phyloP scores from a whole-genome alignment of 176 grass and related monocot genomes.

The Aegilops sharonensis region DNA sequence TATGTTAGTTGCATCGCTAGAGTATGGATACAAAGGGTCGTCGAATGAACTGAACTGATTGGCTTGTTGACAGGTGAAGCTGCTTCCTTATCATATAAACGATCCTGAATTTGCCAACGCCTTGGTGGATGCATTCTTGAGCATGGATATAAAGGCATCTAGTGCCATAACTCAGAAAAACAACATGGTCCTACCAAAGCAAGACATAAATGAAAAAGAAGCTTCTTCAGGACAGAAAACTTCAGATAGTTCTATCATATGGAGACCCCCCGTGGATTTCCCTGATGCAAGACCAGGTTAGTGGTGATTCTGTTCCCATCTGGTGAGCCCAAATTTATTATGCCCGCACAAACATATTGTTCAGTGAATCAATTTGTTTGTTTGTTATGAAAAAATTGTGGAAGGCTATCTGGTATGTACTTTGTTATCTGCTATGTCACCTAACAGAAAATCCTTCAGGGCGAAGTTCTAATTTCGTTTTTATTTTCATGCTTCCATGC shows the following conservation, averaged over 20 bases:
- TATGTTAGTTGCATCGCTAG: not conserved
- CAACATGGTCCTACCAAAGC: constrained; percentile 13
- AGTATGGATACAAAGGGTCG: not conserved
- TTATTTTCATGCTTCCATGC: not conserved
- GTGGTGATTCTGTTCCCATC: constrained; percentile 12
- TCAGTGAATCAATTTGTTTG: not conserved
- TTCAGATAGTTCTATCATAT: constrained; percentile 49
- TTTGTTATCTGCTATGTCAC: not conserved
- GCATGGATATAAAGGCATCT: constrained; percentile 48
- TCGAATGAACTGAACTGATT: constrained; percentile 27
- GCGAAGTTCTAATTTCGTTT: not conserved
- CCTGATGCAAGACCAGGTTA: constrained; percentile 85
- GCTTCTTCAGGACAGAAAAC: constrained; percentile 26
- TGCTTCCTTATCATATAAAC: constrained; percentile 88
- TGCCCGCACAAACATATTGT: not conserved
- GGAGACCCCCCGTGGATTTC: constrained; percentile 51
- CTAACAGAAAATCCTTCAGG: not conserved
- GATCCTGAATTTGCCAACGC: constrained; percentile 77
- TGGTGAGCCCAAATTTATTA: not conserved
- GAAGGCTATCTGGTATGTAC: not conserved
- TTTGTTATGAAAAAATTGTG: not conserved
- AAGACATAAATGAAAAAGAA: constrained; percentile 28
- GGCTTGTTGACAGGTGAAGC: constrained; percentile 58
- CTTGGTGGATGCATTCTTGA: constrained; percentile 81
- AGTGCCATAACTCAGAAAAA: constrained; percentile 28